These are phyloP conservation scores for Coelastrella sp. DNA, from an alignment of 139 green algal genomes.

Conservation along the genomic window DNA sequence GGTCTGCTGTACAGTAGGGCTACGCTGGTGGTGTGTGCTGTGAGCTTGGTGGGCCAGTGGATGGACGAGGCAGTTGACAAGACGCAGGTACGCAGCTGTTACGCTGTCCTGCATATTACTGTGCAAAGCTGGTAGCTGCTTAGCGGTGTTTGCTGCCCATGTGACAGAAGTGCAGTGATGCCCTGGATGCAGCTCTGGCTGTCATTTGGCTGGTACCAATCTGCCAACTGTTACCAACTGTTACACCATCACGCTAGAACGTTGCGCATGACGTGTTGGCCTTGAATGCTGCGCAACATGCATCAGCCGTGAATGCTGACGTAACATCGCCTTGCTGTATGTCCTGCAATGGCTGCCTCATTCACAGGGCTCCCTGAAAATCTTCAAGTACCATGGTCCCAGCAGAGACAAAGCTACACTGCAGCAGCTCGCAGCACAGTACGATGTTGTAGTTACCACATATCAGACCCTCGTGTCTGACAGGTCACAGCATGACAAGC, in stretches of 20 bases:
- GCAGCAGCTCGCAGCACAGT: conserved; percentile 34
- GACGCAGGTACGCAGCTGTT: not conserved
- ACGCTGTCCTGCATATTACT: not conserved
- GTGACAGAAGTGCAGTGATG: no score
- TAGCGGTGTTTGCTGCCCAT: not conserved
- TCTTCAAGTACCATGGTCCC: conserved; percentile 37
- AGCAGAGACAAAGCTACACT: conserved; percentile 21
- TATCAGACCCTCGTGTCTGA: conserved; percentile 32
- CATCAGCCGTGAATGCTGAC: no score
- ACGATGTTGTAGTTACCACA: conserved; percentile 39
- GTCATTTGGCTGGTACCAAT: no score
- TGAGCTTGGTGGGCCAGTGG: conserved; percentile 44
- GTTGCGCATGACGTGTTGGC: no score
- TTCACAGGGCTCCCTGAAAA: not conserved
- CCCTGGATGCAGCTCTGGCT: no score
- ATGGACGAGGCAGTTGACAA: conserved; percentile 30
- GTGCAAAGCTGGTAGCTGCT: not conserved
- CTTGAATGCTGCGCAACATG: no score
- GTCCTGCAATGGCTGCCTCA: not conserved
- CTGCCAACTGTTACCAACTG: no score
- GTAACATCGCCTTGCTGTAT: no score
- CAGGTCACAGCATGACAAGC: not conserved
- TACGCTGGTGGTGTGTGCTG: conserved; percentile 43
- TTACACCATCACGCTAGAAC: no score
- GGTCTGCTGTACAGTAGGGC: conserved; percentile 37